Percentiles rank a stretch among this genome's conserved stretches.
phyloP scores from a whole-genome alignment of 2,329 filamentous ascomycete species.

The Blumeriella jaapii region DNA sequence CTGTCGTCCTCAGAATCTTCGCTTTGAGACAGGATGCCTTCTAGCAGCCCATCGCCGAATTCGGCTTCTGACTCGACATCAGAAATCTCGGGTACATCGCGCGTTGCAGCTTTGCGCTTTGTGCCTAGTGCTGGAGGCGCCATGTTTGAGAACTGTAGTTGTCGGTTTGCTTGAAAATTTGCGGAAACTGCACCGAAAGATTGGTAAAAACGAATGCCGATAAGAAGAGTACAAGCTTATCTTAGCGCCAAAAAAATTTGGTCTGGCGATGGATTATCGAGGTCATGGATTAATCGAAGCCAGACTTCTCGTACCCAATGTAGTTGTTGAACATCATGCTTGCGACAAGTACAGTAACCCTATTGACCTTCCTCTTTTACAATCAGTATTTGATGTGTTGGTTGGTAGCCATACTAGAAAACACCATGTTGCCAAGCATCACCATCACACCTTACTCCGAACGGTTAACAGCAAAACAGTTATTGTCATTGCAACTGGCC shows the following conservation, averaged over 20 bases:
- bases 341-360: constrained; percentile 57
- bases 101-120: constrained; percentile 54
- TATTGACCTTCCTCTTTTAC: neutral
- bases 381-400: neutral
- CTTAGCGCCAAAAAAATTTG: too few relatives aligned
- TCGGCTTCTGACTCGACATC: constrained; percentile 49
- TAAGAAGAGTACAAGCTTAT: too few relatives aligned
- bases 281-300: constrained; percentile 8
- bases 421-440: constrained; percentile 46
- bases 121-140: constrained; percentile 18
- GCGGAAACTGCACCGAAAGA: too few relatives aligned
- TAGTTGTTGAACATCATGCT: constrained; percentile 41
- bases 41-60: constrained; percentile 41
- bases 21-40: constrained; percentile 44
- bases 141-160: constrained; percentile 18
- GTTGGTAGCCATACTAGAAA: constrained; percentile 27
- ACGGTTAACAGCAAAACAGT: constrained; percentile 42
- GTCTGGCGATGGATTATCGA: too few relatives aligned
- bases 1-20: constrained; percentile 45
- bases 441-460: constrained; percentile 42
- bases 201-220: too few relatives aligned
- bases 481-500: constrained; percentile 32
- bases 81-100: constrained; percentile 37
- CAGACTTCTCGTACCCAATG: constrained; percentile 11
- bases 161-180: constrained; percentile 6